These are phyloP conservation scores for Letharia lupina DNA, from an alignment of 495 filamentous ascomycete species.

Conservation along the genomic window DNA sequence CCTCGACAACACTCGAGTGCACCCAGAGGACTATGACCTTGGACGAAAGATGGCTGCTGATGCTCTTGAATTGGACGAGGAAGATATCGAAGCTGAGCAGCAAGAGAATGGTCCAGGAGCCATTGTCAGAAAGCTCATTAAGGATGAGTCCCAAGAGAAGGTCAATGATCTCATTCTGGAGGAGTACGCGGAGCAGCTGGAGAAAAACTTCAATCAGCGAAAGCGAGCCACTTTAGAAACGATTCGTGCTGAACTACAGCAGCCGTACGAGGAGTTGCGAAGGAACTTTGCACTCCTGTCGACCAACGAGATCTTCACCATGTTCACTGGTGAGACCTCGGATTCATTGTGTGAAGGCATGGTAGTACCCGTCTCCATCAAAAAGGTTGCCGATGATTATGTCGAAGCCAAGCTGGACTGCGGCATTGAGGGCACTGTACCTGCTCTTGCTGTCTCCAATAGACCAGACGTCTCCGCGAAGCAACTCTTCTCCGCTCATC, in stretches of 20 bases:
- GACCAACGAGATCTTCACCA: slow-evolving; percentile 84
- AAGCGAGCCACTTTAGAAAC: slow-evolving; percentile 96
- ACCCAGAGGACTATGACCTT: slow-evolving; percentile 96
- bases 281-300: slow-evolving; percentile 64
- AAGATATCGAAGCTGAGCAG: slow-evolving; percentile 90
- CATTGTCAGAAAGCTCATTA: slow-evolving; percentile 84
- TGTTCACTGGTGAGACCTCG: slow-evolving; percentile 87
- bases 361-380: slow-evolving; percentile 83
- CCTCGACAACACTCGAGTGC: slow-evolving; percentile 90
- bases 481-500: slow-evolving; percentile 56
- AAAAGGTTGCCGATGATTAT: slow-evolving; percentile 81
- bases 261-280: slow-evolving; percentile 89
- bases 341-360: slow-evolving; percentile 78
- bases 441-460: slow-evolving; percentile 61
- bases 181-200: slow-evolving; percentile 92
- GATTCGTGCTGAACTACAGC: slow-evolving; percentile 84
- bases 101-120: slow-evolving; percentile 81
- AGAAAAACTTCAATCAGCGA: slow-evolving; percentile 81
- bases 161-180: slow-evolving; percentile 95
- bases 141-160: slow-evolving; percentile 83
- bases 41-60: slow-evolving; percentile 97
- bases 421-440: slow-evolving; percentile 81
- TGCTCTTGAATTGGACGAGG: slow-evolving; percentile 90
- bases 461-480: slow-evolving; percentile 50
- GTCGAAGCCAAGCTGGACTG: slow-evolving; percentile 89